A percentile compares a stretch with the other conserved stretches of the same genome.
Conservation (phyloP, 2,329 filamentous ascomycete genomes). For the Furcasterigmium furcatum region DNA sequence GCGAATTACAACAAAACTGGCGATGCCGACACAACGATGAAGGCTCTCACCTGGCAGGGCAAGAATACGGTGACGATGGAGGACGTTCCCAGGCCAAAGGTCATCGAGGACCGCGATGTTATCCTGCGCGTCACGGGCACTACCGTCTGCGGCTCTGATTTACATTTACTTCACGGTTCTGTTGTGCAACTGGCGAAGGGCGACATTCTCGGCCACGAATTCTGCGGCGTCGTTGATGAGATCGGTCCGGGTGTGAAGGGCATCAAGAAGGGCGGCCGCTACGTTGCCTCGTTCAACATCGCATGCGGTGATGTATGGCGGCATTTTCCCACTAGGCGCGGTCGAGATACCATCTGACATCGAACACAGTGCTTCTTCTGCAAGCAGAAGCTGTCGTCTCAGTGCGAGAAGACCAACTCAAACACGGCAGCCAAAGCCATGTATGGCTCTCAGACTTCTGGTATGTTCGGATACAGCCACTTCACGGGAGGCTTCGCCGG, state of each 20-base stretch:
- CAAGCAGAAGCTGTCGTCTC: conserved; percentile 71
- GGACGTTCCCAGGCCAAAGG: conserved; percentile 65
- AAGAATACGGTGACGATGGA: conserved; percentile 75
- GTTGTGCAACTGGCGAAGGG: conserved; percentile 59
- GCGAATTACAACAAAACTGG: conserved; percentile 50
- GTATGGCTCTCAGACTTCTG: conserved; percentile 76
- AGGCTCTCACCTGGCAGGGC: conserved; percentile 77
- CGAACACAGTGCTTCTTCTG: conserved; percentile 66
- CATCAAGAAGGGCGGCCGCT: conserved; percentile 60
- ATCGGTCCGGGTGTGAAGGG: conserved; percentile 53
- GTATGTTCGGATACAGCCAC: conserved; percentile 71
- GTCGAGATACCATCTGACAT: conserved; percentile 2
- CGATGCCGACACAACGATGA: conserved; percentile 63
- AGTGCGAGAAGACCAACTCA: conserved; percentile 77
- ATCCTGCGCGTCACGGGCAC: conserved; percentile 74
- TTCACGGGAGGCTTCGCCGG: conserved; percentile 86
- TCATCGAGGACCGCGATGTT: conserved; percentile 72
- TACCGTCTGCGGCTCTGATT: conserved; percentile 56
- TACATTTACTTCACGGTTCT: conserved; percentile 53
- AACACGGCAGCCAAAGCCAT: conserved; percentile 70
- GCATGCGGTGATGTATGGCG: conserved; percentile 51
- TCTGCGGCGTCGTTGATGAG: conserved; percentile 53
- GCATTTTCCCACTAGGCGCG: too few relatives aligned
- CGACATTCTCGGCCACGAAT: conserved; percentile 65
- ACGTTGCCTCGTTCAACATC: conserved; percentile 86